These are phyloP conservation scores for Penicillium frequentans DNA, from an alignment of 2,329 filamentous ascomycete genomes.

Conservation along the genomic window DNA sequence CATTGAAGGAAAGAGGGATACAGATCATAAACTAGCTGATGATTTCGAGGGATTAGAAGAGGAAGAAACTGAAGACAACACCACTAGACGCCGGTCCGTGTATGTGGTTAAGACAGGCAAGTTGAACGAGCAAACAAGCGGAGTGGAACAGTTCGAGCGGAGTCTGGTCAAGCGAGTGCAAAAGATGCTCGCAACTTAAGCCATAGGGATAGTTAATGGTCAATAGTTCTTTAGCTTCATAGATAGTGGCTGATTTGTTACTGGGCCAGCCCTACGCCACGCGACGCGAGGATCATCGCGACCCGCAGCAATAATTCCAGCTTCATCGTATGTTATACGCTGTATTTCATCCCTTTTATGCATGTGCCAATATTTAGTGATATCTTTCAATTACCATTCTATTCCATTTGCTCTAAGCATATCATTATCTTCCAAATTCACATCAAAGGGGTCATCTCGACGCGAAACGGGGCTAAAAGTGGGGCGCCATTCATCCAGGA, in stretches of 20 bases:
- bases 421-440: not conserved
- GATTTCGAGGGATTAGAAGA: slow-evolving; percentile 48
- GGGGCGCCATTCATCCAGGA: not conserved
- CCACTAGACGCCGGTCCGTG: slow-evolving; percentile 53
- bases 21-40: slow-evolving; percentile 40
- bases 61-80: slow-evolving; percentile 45
- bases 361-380: not conserved
- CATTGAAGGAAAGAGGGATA: slow-evolving; percentile 60
- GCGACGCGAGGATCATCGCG: not conserved
- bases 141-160: slow-evolving; percentile 66
- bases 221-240: not conserved
- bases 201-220: not conserved
- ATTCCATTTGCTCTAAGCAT: not conserved
- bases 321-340: not conserved
- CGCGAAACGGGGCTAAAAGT: not conserved
- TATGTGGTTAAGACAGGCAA: slow-evolving; percentile 62
- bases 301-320: not conserved
- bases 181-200: slow-evolving; percentile 37
- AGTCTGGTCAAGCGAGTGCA: slow-evolving; percentile 61
- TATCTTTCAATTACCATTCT: not conserved
- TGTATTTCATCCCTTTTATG: not conserved
- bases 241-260: not conserved
- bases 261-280: slow-evolving; percentile 8
- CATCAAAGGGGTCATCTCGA: not conserved
- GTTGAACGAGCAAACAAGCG: slow-evolving; percentile 56